Evolutionary conservation across 768 basidiomycete genomes (phyloP).

Genomic region (Cyclocybe aegerita): DNA sequence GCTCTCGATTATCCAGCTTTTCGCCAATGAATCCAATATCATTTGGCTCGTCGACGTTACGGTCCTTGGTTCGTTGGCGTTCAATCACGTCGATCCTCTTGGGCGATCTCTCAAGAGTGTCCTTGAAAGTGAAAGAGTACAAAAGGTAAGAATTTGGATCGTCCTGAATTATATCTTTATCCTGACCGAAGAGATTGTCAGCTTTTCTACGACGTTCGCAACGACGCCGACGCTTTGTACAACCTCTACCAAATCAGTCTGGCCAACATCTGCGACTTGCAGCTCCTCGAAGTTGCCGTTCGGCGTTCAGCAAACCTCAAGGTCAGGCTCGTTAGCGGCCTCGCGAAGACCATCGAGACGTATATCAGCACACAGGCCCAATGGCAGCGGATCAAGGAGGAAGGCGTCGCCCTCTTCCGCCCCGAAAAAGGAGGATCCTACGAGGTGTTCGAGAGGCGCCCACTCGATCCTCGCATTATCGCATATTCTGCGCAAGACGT

Average conservation of each 20-base stretch:
- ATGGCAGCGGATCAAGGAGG: slow-evolving; percentile 29
- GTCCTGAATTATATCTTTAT: no score
- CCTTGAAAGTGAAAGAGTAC: slow-evolving; percentile 4
- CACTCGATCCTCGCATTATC: slow-evolving; percentile 20
- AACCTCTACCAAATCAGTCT: slow-evolving; percentile 26
- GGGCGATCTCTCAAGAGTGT: slow-evolving; percentile 14
- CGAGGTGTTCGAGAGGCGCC: slow-evolving; percentile 26
- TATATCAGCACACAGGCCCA: slow-evolving; percentile 22
- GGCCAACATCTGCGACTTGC: slow-evolving; percentile 29
- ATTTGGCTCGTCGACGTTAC: slow-evolving; percentile 37
- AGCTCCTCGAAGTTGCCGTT: slow-evolving; percentile 31
- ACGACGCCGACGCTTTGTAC: slow-evolving; percentile 32
- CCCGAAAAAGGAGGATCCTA: slow-evolving; percentile 28
- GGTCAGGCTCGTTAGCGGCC: slow-evolving; percentile 23
- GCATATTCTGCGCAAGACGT: slow-evolving; percentile 31
- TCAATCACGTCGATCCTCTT: slow-evolving; percentile 20
- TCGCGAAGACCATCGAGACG: slow-evolving; percentile 19
- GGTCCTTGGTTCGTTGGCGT: slow-evolving; percentile 24
- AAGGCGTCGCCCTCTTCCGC: slow-evolving; percentile 26
- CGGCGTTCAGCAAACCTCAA: slow-evolving; percentile 17
- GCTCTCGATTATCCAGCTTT: slow-evolving; percentile 29
- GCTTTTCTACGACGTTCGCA: slow-evolving; percentile 34
- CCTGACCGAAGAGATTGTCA: slow-evolving; percentile 4
- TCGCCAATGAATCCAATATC: slow-evolving; percentile 20
- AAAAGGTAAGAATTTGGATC: background rate